Percentiles rank a stretch among this genome's conserved stretches.
These are phyloP conservation scores for Colletotrichum tabaci DNA, from an alignment of 2,329 filamentous ascomycete species.

Conservation along the genomic window DNA sequence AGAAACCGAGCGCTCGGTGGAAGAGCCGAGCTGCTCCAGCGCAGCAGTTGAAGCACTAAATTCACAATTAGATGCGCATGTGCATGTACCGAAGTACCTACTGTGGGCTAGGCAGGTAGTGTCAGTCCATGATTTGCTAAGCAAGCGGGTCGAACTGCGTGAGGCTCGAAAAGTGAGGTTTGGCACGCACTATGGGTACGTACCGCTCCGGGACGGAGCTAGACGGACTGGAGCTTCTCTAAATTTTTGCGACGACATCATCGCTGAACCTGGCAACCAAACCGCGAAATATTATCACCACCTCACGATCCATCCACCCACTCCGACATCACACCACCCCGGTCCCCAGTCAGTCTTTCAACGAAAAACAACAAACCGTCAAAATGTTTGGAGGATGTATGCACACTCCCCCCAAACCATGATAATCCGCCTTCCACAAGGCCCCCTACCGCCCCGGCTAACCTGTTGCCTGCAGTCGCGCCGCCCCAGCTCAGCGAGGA, in stretches of 20 bases:
- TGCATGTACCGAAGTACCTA: not conserved
- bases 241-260: slow-evolving; percentile 43
- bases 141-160: not conserved
- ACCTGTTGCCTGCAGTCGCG: slow-evolving; percentile 63
- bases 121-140: not conserved
- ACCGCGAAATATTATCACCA: slow-evolving; percentile 3
- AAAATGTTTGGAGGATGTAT: slow-evolving; percentile 77
- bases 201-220: slow-evolving; percentile 11
- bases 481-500: slow-evolving; percentile 78
- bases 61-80: not conserved
- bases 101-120: not conserved
- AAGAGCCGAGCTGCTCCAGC: slow-evolving; percentile 13
- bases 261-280: slow-evolving; percentile 23
- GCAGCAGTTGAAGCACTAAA: not conserved
- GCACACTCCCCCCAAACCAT: slow-evolving; percentile 45
- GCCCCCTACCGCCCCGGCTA: not conserved
- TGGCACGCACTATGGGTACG: not conserved
- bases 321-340: not conserved
- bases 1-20: slow-evolving; percentile 28
- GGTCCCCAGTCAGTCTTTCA: not conserved
- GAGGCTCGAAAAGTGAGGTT: slow-evolving; percentile 3
- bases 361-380: slow-evolving; percentile 27
- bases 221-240: slow-evolving; percentile 36
- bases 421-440: no score
- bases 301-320: slow-evolving; percentile 16